phyloP scores from a whole-genome alignment of 106 monocot species.

The Dendrobium officinale region DNA sequence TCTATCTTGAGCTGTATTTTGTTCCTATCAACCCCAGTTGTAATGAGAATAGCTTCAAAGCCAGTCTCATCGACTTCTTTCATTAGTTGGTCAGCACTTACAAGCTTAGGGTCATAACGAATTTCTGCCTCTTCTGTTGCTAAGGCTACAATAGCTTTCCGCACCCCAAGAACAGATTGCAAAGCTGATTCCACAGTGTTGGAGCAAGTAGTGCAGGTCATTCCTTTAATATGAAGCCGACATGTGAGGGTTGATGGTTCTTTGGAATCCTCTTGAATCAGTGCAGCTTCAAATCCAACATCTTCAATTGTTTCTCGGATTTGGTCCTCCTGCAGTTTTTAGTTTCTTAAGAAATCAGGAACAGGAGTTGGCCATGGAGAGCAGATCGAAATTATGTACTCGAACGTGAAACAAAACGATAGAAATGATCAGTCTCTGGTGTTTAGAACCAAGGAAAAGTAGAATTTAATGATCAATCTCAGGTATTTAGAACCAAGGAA shows the following conservation, averaged over 20 bases:
- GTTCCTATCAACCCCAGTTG: slow-evolving; percentile 63
- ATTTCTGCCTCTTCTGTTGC: slow-evolving; percentile 91
- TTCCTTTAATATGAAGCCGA: slow-evolving; percentile 69
- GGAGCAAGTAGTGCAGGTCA: slow-evolving; percentile 84
- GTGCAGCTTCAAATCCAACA: slow-evolving; percentile 62
- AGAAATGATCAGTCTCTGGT: too few relatives aligned
- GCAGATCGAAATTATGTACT: background rate
- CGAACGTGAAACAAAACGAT: background rate
- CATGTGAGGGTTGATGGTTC: slow-evolving; percentile 42
- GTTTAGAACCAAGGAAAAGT: too few relatives aligned
- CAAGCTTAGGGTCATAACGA: slow-evolving; percentile 47
- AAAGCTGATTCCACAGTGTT: slow-evolving; percentile 66
- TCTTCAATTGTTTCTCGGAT: slow-evolving; percentile 81
- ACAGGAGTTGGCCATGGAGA: background rate
- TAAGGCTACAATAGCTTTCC: slow-evolving; percentile 65
- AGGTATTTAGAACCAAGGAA: too few relatives aligned
- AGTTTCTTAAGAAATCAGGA: background rate
- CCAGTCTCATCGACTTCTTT: slow-evolving; percentile 62
- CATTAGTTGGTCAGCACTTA: slow-evolving; percentile 31
- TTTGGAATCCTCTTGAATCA: slow-evolving; percentile 41
- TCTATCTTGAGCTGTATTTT: slow-evolving; percentile 66
- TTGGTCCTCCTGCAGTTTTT: slow-evolving; percentile 46
- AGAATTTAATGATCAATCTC: too few relatives aligned
- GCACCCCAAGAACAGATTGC: slow-evolving; percentile 52
- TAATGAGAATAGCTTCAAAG: slow-evolving; percentile 63